These are phyloP conservation scores for Boletales sp. DNA, from an alignment of 768 basidiomycete species.

Conservation along the genomic window DNA sequence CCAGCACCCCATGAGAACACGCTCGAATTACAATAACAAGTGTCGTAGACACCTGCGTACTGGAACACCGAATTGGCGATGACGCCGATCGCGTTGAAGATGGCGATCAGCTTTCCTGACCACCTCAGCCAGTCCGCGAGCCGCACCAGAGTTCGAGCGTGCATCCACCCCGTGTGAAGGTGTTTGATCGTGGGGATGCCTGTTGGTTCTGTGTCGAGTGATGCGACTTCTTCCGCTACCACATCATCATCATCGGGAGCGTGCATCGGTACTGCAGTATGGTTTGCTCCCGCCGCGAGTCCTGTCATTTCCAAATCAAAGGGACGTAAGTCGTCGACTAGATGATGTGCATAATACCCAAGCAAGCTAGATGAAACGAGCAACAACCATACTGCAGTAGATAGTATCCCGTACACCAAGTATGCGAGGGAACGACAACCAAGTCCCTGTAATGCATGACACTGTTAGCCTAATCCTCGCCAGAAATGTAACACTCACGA, in stretches of 20 bases:
- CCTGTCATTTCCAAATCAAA: neutral
- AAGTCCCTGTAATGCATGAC: slow-evolving; percentile 17
- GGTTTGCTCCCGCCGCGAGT: too few relatives aligned
- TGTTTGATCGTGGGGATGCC: neutral
- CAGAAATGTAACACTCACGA: slow-evolving; percentile 7
- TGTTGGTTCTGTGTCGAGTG: too few relatives aligned
- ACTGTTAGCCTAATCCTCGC: neutral
- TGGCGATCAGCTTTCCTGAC: slow-evolving; percentile 26
- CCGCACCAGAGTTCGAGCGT: neutral
- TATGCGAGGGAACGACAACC: slow-evolving; percentile 35
- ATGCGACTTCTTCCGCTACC: neutral
- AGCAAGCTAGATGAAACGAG: slow-evolving; percentile 28
- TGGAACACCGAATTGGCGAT: slow-evolving; percentile 29
- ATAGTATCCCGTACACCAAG: slow-evolving; percentile 25
- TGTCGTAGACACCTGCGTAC: slow-evolving; percentile 23
- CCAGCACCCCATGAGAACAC: slow-evolving; percentile 12
- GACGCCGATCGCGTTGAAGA: slow-evolving; percentile 25
- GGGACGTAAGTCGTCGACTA: neutral
- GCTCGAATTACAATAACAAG: slow-evolving; percentile 31
- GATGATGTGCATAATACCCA: slow-evolving; percentile 17
- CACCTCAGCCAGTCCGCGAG: slow-evolving; percentile 22
- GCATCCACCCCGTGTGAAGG: neutral
- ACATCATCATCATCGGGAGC: too few relatives aligned
- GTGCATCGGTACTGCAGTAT: neutral
- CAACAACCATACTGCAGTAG: slow-evolving; percentile 31